These are phyloP conservation scores for Anaeramoeba ignava DNA, from an alignment of 78 protist species.

Conservation along the genomic window DNA sequence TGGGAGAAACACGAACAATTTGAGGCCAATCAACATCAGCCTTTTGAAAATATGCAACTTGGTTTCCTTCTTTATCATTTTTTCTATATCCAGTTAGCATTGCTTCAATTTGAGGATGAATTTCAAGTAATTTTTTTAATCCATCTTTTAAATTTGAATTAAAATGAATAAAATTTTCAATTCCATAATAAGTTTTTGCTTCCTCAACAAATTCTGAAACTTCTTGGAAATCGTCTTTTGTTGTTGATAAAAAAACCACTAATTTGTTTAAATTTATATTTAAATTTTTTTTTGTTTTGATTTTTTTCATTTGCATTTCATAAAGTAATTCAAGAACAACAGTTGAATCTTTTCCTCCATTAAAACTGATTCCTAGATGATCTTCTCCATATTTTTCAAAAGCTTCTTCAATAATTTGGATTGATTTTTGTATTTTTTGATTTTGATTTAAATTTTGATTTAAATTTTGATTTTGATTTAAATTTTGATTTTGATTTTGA, in stretches of 20 bases:
- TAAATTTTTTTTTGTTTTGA: not conserved
- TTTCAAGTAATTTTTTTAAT: not conserved
- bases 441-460: too few species aligned
- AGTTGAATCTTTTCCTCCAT: not conserved
- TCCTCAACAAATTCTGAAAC: not conserved
- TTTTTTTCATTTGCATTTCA: not conserved
- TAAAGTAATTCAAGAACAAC: not conserved
- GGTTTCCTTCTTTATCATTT: not conserved
- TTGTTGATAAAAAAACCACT: not conserved
- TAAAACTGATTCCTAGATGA: not conserved
- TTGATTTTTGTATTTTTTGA: too few species aligned
- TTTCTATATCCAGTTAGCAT: not conserved
- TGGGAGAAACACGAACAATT: not conserved
- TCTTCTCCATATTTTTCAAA: not conserved
- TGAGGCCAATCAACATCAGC: not conserved
- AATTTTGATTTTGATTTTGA: too few species aligned
- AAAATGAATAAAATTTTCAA: not conserved
- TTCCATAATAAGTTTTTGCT: not conserved
- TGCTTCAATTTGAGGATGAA: not conserved
- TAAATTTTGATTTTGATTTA: too few species aligned
- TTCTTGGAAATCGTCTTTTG: not conserved
- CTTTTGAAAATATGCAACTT: not conserved
- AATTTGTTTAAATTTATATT: not conserved
- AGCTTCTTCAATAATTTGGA: conserved; percentile 3
- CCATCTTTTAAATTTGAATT: not conserved